These are phyloP conservation scores for Infundibulicybe gibba DNA, from an alignment of 768 basidiomycete species.

Conservation along the genomic window DNA sequence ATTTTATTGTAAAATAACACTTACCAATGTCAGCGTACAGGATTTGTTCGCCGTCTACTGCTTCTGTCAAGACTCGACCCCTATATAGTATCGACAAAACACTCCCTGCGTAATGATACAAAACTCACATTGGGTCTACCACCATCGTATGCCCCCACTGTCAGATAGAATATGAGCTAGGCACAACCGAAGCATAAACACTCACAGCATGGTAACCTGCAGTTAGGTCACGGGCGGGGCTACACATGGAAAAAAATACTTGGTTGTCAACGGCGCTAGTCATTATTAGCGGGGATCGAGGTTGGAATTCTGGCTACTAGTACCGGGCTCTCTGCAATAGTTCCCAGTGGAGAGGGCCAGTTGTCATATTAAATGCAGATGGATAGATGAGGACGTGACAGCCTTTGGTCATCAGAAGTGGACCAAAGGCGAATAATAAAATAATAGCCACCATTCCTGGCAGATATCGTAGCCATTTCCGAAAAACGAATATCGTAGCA, in stretches of 20 bases:
- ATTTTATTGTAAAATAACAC: constrained; percentile 17
- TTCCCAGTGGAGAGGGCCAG: constrained; percentile 96
- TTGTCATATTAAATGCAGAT: constrained; percentile 92
- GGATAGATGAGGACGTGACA: constrained; percentile 91
- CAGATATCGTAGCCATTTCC: constrained; percentile 88
- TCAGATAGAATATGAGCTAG: not conserved
- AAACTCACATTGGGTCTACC: constrained; percentile 80
- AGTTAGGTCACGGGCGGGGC: constrained; percentile 81
- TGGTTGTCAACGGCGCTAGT: constrained; percentile 93
- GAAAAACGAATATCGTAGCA: constrained; percentile 97
- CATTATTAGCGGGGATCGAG: not conserved
- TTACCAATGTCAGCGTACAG: constrained; percentile 79
- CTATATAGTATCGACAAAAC: constrained; percentile 31
- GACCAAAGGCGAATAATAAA: not conserved
- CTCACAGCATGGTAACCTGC: constrained; percentile 87
- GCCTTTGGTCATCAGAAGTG: constrained; percentile 36
- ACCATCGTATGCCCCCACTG: constrained; percentile 92
- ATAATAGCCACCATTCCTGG: constrained; percentile 63
- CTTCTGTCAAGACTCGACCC: constrained; percentile 71
- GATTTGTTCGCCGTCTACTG: constrained; percentile 75
- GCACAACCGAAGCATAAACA: constrained; percentile 7
- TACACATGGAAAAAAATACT: constrained; percentile 95
- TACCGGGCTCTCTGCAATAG: constrained; percentile 82
- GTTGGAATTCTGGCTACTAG: constrained; percentile 12
- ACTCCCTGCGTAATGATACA: too few species aligned